Evolutionary conservation across 345 rosid genomes (phyloP).

Genomic region (Corymbia maculata): DNA sequence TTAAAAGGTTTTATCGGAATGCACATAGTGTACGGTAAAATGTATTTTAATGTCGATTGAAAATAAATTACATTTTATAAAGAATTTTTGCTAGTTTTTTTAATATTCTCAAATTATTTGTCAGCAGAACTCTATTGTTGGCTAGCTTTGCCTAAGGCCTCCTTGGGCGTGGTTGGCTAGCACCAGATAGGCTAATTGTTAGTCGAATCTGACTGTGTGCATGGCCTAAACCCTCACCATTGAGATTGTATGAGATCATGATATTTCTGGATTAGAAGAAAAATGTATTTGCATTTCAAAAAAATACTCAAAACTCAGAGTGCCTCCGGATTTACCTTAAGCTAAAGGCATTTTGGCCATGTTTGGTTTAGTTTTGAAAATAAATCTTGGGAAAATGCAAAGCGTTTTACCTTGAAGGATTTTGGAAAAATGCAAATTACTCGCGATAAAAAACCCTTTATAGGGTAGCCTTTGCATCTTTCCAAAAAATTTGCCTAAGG

Average conservation of each 20-base stretch:
- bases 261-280: neutral
- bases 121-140: too few species aligned
- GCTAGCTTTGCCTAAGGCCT: neutral
- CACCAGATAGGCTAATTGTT: accelerated
- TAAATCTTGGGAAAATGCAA: too few species aligned
- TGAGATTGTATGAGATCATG: neutral
- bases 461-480: accelerated
- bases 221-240: neutral
- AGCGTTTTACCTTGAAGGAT: too few species aligned
- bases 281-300: too few species aligned
- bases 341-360: neutral
- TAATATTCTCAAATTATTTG: too few species aligned
- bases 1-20: too few species aligned
- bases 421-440: too few species aligned
- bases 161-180: neutral
- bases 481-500: too few species aligned
- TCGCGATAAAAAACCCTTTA: too few species aligned
- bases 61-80: too few species aligned
- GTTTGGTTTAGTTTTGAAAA: too few species aligned
- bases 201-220: accelerated
- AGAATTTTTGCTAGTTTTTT: neutral
- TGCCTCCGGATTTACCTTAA: accelerated
- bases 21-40: neutral
- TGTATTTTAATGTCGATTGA: accelerated
- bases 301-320: too few species aligned